phyloP scores from a whole-genome alignment of 148 eudicot genomes.

The Heliosperma pusillum region DNA sequence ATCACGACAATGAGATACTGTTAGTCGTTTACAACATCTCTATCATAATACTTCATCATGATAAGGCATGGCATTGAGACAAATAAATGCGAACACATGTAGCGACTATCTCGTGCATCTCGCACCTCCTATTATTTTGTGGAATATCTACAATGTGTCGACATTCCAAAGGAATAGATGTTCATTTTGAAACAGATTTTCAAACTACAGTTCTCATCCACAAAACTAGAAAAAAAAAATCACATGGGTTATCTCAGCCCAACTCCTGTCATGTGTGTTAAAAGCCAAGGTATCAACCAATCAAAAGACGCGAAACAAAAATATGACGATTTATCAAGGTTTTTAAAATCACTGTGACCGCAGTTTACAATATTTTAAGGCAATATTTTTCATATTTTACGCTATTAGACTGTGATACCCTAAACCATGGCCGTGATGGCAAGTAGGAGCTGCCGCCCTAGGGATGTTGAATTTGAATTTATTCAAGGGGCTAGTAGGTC shows the following conservation, averaged over 20 bases:
- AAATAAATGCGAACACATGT: background rate
- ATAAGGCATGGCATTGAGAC: background rate
- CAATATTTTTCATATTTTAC: no score
- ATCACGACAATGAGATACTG: background rate
- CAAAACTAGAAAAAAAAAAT: background rate
- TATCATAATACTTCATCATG: background rate
- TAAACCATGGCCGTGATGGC: background rate
- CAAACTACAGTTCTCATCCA: conserved; percentile 12
- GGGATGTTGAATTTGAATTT: no score
- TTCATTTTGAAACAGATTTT: background rate
- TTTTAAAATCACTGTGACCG: no score
- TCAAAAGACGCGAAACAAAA: no score
- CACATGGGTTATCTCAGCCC: conserved; percentile 3
- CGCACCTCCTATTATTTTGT: background rate
- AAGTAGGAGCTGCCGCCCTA: background rate
- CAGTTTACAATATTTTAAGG: no score
- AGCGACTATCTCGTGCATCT: background rate
- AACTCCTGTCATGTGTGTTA: no score
- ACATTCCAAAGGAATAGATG: background rate
- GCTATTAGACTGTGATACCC: no score
- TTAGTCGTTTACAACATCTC: background rate
- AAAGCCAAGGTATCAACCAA: no score
- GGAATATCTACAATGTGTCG: background rate
- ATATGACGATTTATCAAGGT: no score
- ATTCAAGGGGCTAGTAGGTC: no score